Evolutionary conservation across 192 early-diverging fungal species (phyloP).

Genomic region (Glomus cerebriforme): DNA sequence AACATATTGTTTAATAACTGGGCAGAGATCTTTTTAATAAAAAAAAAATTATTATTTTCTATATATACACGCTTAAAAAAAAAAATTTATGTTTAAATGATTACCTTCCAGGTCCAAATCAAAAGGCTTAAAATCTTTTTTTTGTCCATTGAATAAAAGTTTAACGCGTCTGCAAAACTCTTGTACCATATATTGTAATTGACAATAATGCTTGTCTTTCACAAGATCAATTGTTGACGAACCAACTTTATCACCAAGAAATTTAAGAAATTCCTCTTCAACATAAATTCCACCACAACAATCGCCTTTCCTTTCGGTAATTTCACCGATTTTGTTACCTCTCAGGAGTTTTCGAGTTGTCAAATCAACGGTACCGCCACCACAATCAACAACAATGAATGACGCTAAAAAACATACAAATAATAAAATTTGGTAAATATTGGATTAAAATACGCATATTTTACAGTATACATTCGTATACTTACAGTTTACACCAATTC

Average conservation of each 20-base stretch:
- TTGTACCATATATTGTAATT: conserved; percentile 22
- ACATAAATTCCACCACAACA: conserved; percentile 14
- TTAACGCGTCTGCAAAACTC: neutral
- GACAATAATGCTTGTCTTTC: neutral
- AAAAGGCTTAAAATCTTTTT: neutral
- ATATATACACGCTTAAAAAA: neutral
- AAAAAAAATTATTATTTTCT: neutral
- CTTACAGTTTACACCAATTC: neutral
- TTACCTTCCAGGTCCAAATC: conserved; percentile 13
- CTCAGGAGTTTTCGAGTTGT: conserved; percentile 32
- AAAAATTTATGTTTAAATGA: neutral
- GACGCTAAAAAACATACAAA: conserved; percentile 25
- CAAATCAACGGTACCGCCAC: conserved; percentile 61
- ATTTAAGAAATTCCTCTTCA: conserved; percentile 25
- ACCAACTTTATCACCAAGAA: conserved; percentile 6
- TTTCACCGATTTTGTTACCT: neutral
- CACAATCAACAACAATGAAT: conserved; percentile 61
- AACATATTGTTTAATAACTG: conserved; percentile 16
- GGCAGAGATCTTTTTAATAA: neutral
- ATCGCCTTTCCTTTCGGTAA: conserved; percentile 1
- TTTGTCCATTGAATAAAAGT: neutral
- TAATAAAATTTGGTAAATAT: too few relatives aligned
- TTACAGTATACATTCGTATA: neutral
- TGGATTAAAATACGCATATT: too few relatives aligned
- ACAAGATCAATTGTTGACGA: neutral